Percentiles rank a stretch among this genome's conserved stretches.
Conservation (phyloP, 2,329 filamentous ascomycete genomes). For the Penicillium carneum region DNA sequence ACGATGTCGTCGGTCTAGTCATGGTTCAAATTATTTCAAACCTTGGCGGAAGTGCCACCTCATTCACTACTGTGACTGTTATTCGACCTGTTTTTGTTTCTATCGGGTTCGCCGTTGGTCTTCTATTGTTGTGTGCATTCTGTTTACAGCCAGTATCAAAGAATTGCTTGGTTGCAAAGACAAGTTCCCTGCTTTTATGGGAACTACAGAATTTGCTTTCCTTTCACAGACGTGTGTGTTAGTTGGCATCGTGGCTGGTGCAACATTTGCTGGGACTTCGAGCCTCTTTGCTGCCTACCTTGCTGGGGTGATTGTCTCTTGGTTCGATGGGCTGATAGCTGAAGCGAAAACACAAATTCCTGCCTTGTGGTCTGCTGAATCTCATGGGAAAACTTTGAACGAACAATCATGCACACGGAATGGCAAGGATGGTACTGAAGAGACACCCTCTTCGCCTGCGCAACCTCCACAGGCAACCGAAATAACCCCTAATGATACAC, state of each 20-base stretch:
- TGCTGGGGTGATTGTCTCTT: conserved; percentile 60
- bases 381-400: not conserved
- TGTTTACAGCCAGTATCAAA: conserved; percentile 24
- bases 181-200: conserved; percentile 20
- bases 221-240: conserved; percentile 55
- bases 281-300: conserved; percentile 66
- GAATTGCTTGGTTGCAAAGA: conserved; percentile 13
- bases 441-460: not conserved
- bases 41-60: conserved; percentile 56
- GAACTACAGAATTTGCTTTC: conserved; percentile 43
- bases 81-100: conserved; percentile 62
- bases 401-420: not conserved
- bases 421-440: not conserved
- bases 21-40: conserved; percentile 79
- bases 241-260: conserved; percentile 56
- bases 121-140: conserved; percentile 41
- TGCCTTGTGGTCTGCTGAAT: not conserved
- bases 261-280: conserved; percentile 64
- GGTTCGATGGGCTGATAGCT: conserved; percentile 54
- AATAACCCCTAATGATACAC: conserved; percentile 2
- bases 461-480: not conserved
- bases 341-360: conserved; percentile 7
- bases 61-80: conserved; percentile 53
- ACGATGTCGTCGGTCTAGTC: conserved; percentile 63
- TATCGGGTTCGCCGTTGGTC: conserved; percentile 42